Evolutionary conservation across 2,329 filamentous ascomycete species (phyloP).

Genomic region (Hypoxylon sp.): DNA sequence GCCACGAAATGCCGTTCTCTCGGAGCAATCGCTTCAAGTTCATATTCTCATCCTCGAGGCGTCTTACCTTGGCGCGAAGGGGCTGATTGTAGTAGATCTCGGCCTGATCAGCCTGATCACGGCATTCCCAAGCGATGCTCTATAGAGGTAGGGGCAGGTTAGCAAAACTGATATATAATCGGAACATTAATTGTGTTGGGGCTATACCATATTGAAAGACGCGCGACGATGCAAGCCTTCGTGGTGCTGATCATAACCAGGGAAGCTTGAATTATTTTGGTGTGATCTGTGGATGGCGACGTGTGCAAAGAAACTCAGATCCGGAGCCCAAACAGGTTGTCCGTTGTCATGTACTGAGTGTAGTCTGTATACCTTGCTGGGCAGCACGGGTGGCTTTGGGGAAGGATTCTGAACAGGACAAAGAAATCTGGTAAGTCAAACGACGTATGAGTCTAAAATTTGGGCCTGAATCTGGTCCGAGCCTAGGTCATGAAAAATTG

Average conservation of each 20-base stretch:
- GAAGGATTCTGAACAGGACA: constrained; percentile 10
- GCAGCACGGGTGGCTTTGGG: background rate
- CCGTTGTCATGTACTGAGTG: background rate
- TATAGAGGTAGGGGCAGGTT: constrained; percentile 4
- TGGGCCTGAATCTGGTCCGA: constrained; percentile 7
- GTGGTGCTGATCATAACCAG: constrained; percentile 28
- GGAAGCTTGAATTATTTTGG: background rate
- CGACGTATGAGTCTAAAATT: constrained; percentile 6
- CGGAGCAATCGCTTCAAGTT: constrained; percentile 66
- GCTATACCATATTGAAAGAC: constrained; percentile 41
- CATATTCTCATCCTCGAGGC: constrained; percentile 65
- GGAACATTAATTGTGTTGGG: background rate
- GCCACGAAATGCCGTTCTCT: constrained; percentile 68
- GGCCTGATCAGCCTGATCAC: constrained; percentile 67
- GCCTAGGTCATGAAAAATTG: background rate
- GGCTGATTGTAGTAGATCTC: constrained; percentile 65
- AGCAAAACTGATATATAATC: constrained; percentile 3
- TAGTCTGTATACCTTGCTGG: constrained; percentile 3
- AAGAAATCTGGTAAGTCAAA: constrained; percentile 18
- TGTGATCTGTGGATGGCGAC: background rate
- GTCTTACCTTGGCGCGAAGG: constrained; percentile 63
- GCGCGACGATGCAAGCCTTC: constrained; percentile 4
- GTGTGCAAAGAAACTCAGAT: background rate
- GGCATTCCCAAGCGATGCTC: constrained; percentile 63
- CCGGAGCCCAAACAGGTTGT: background rate